These are phyloP conservation scores for Asterella californica DNA, from an alignment of 225 moss, liverwort and hornwort species.

Conservation along the genomic window DNA sequence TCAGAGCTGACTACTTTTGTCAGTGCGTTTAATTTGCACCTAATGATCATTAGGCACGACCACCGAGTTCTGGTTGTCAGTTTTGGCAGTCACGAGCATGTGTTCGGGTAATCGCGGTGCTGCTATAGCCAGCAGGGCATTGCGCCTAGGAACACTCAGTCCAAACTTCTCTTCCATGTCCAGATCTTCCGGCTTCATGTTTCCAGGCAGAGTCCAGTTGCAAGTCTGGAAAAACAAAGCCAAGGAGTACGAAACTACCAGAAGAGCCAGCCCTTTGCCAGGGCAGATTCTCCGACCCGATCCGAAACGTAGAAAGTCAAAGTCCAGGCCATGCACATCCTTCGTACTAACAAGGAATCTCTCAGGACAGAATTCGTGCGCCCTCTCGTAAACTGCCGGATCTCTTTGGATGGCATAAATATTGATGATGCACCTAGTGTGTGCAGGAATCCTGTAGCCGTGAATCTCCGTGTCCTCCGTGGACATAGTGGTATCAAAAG, in stretches of 20 bases:
- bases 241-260: too few species aligned
- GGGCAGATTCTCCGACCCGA: slow-evolving; percentile 25
- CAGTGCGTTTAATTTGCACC: too few species aligned
- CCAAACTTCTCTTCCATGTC: slow-evolving; percentile 8
- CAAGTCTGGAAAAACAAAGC: not conserved
- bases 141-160: not conserved
- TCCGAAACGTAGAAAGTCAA: slow-evolving; percentile 28
- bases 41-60: too few species aligned
- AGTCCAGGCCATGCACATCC: slow-evolving; percentile 17
- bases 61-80: too few species aligned
- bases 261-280: too few species aligned
- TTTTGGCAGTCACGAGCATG: too few species aligned
- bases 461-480: slow-evolving; percentile 12
- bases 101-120: not conserved
- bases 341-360: slow-evolving; percentile 32
- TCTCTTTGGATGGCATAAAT: slow-evolving; percentile 36
- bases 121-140: not conserved
- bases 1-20: too few species aligned
- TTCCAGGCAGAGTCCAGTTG: slow-evolving; percentile 3
- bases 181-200: not conserved
- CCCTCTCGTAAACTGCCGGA: slow-evolving; percentile 30
- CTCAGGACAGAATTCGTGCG: slow-evolving; percentile 38
- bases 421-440: slow-evolving; percentile 44
- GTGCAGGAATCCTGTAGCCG: slow-evolving; percentile 24
- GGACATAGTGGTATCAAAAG: slow-evolving; percentile 41